phyloP scores from a whole-genome alignment of 1,284 basidiomycete species.

The Rhodotorula sp. region DNA sequence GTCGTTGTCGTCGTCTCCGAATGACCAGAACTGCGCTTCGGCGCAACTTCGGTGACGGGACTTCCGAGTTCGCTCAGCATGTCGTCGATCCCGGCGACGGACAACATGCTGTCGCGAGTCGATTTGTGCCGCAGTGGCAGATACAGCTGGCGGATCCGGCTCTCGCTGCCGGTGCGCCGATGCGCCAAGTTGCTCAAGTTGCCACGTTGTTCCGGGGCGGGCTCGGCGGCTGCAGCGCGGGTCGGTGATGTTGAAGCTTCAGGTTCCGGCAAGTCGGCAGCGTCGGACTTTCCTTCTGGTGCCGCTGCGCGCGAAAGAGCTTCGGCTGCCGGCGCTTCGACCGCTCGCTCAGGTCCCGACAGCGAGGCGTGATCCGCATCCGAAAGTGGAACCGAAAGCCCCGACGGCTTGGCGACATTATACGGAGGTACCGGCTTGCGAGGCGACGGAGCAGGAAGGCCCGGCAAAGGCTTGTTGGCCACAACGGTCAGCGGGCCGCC shows the following conservation, averaged over 20 bases:
- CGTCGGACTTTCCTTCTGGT: neutral
- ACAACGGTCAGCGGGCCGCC: neutral
- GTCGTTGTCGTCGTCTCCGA: neutral
- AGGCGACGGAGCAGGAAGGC: slow-evolving; percentile 12
- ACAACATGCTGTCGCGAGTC: slow-evolving; percentile 5
- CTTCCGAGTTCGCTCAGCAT: neutral
- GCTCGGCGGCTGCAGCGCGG: neutral
- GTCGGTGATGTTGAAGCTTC: neutral
- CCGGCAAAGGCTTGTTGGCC: slow-evolving; percentile 18
- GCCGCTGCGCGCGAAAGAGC: no score
- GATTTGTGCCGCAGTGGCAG: slow-evolving; percentile 1
- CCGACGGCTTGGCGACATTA: no score
- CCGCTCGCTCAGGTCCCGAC: no score
- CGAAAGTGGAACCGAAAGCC: no score
- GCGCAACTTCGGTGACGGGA: neutral
- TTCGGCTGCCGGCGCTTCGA: neutral
- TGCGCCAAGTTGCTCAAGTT: neutral
- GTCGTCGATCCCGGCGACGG: slow-evolving; percentile 8
- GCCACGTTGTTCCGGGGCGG: neutral
- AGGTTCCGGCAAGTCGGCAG: neutral
- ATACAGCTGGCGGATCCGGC: slow-evolving; percentile 14
- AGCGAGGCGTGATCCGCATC: no score
- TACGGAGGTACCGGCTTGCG: neutral
- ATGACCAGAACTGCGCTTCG: neutral
- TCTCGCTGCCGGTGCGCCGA: slow-evolving; percentile 1